Conservation (phyloP, 352 stramenopile genomes). For the Globisporangium takayamanum region DNA sequence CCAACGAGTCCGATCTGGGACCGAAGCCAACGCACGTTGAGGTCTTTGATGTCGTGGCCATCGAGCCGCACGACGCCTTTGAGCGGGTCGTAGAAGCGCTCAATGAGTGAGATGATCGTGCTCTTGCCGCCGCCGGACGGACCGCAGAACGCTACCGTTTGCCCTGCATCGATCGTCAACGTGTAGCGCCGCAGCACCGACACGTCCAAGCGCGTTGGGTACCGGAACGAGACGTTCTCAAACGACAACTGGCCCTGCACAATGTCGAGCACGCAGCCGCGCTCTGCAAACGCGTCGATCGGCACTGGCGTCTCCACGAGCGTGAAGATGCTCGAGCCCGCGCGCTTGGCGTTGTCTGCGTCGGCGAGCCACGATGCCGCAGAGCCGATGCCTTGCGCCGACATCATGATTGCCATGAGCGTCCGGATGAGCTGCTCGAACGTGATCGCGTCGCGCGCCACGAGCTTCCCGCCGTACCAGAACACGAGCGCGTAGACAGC, state of each 20-base stretch:
- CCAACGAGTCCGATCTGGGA: slow-evolving; percentile 22
- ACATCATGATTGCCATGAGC: slow-evolving; percentile 51
- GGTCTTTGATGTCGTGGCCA: slow-evolving; percentile 9
- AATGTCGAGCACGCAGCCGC: not conserved
- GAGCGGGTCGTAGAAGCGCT: slow-evolving; percentile 28
- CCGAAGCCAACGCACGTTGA: slow-evolving; percentile 26
- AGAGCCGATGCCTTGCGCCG: slow-evolving; percentile 23
- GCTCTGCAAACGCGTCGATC: slow-evolving; percentile 7
- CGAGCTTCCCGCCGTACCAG: slow-evolving; percentile 46
- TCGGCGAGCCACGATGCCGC: slow-evolving; percentile 23
- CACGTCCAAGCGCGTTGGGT: slow-evolving; percentile 19
- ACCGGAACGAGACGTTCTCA: slow-evolving; percentile 18
- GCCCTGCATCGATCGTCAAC: slow-evolving; percentile 15
- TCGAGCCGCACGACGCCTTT: slow-evolving; percentile 17
- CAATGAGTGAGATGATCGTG: slow-evolving; percentile 23
- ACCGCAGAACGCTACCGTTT: slow-evolving; percentile 25
- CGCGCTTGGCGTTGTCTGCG: slow-evolving; percentile 25
- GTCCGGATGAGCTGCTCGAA: slow-evolving; percentile 41
- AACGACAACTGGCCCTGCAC: slow-evolving; percentile 19
- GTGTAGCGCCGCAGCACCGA: slow-evolving; percentile 16
- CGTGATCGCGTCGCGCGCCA: slow-evolving; percentile 26
- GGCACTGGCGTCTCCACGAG: not conserved
- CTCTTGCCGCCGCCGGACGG: slow-evolving; percentile 24
- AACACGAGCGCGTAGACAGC: slow-evolving; percentile 43
- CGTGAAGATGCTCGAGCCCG: slow-evolving; percentile 6